These are phyloP conservation scores for Ophiostoma quercus DNA, from an alignment of 2,329 filamentous ascomycete genomes.

Conservation along the genomic window DNA sequence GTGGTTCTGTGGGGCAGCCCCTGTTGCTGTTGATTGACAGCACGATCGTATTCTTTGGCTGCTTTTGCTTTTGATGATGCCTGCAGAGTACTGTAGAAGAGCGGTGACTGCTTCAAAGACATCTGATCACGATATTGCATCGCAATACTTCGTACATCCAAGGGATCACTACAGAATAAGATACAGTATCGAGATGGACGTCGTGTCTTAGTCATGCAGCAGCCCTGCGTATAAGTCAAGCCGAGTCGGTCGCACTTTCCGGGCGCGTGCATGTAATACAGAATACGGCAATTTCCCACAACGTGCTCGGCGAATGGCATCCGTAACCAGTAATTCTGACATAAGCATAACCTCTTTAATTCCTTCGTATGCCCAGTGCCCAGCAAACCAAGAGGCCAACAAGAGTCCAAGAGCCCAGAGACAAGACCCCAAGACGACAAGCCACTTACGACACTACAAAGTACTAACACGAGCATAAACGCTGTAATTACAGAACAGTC, in stretches of 20 bases:
- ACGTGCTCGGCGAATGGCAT: background rate
- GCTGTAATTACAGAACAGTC: background rate
- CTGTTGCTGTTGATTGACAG: slow-evolving; percentile 18
- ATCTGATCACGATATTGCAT: background rate
- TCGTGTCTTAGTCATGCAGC: slow-evolving; percentile 7
- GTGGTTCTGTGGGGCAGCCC: slow-evolving; percentile 17
- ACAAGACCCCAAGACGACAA: background rate
- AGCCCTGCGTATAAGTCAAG: slow-evolving; percentile 4
- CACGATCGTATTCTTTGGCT: background rate
- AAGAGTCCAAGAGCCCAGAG: too few species aligned
- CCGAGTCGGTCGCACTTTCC: slow-evolving; percentile 6
- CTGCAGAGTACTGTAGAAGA: background rate
- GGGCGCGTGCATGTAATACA: background rate
- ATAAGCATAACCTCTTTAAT: background rate
- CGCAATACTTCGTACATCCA: too few species aligned
- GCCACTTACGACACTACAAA: background rate
- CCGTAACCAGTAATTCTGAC: background rate
- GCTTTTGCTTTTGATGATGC: too few species aligned
- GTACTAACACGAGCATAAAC: background rate
- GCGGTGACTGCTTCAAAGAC: background rate
- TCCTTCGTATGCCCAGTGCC: too few species aligned
- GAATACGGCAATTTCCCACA: background rate
- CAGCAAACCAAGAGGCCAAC: background rate
- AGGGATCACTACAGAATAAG: background rate
- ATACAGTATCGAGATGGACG: background rate